Evolutionary conservation across 2,329 filamentous ascomycete species (phyloP).

Genomic region (Sarocladium strictum): DNA sequence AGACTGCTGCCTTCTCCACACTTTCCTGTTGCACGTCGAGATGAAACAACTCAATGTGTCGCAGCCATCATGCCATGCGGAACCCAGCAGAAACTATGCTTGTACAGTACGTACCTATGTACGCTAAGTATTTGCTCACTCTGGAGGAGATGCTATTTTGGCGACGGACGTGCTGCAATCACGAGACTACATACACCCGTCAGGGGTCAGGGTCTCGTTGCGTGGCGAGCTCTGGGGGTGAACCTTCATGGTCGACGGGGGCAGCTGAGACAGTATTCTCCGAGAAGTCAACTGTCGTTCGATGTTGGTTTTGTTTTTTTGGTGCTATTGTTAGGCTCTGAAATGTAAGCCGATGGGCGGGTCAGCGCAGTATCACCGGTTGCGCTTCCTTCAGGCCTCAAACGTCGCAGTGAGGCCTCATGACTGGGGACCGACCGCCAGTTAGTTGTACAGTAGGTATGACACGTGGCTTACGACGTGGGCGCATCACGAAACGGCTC

Average conservation of each 20-base stretch:
- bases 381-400: too few relatives aligned
- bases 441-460: too few relatives aligned
- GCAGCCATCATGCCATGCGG: conserved; percentile 3
- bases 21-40: conserved; percentile 1
- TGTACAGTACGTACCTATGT: too few relatives aligned
- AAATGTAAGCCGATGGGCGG: too few relatives aligned
- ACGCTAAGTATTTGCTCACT: neutral
- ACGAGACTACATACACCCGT: too few relatives aligned
- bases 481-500: neutral
- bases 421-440: too few relatives aligned
- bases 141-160: neutral
- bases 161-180: neutral
- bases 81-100: neutral
- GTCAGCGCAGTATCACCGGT: too few relatives aligned
- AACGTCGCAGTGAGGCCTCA: too few relatives aligned
- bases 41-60: conserved; percentile 1
- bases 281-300: neutral
- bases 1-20: neutral
- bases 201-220: neutral
- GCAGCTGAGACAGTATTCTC: neutral
- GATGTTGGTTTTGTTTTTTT: conserved; percentile 2
- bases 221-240: neutral
- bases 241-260: neutral
- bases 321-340: conserved; percentile 6
- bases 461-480: neutral